Conservation (phyloP, 306 rosid genomes). For the Macrotyloma uniflorum region DNA sequence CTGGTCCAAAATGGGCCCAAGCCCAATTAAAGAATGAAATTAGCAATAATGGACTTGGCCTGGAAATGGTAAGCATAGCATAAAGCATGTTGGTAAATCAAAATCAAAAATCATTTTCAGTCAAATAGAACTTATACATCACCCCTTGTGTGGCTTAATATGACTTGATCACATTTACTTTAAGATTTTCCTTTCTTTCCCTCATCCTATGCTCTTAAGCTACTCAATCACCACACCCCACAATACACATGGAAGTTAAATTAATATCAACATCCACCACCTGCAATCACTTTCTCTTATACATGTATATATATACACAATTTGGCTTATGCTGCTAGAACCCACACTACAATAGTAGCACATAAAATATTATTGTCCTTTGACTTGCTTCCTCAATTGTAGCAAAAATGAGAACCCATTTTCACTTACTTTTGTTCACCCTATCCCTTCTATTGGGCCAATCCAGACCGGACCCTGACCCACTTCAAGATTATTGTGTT, state of each 20-base stretch:
- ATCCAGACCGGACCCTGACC: constrained; percentile 57
- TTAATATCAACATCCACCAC: constrained; percentile 39
- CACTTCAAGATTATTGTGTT: constrained; percentile 77
- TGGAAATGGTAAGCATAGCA: not conserved
- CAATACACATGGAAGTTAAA: constrained; percentile 19
- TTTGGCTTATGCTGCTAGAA: constrained; percentile 1
- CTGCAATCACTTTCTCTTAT: constrained; percentile 4
- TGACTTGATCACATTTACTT: constrained; percentile 29
- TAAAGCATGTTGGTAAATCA: not conserved
- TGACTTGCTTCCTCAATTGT: not conserved
- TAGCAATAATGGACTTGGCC: not conserved
- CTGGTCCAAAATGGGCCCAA: constrained; percentile 8
- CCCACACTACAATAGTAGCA: not conserved
- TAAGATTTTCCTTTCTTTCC: constrained; percentile 54
- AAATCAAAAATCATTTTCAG: constrained; percentile 29
- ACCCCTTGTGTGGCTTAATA: constrained; percentile 41
- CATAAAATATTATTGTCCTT: not conserved
- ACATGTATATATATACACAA: not conserved
- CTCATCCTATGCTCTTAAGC: constrained; percentile 63
- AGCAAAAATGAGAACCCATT: constrained; percentile 44
- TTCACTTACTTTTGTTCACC: constrained; percentile 35
- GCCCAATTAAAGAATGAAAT: constrained; percentile 14
- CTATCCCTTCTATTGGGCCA: constrained; percentile 38
- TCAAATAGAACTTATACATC: constrained; percentile 36
- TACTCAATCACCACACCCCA: constrained; percentile 65